These are phyloP conservation scores for Monosporascus sp. DNA, from an alignment of 2,329 filamentous ascomycete genomes.

Conservation along the genomic window DNA sequence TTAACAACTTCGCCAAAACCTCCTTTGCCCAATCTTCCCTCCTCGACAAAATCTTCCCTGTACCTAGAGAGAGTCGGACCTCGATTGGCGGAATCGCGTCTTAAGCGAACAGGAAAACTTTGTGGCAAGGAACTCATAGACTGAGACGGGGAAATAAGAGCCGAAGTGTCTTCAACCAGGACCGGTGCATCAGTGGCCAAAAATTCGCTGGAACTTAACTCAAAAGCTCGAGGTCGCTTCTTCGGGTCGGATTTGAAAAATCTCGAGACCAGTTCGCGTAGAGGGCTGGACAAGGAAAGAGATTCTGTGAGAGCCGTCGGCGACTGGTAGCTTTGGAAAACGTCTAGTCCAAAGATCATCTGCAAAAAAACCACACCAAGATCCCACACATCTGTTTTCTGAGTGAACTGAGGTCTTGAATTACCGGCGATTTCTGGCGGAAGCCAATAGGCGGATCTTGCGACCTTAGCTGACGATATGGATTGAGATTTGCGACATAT, in stretches of 20 bases:
- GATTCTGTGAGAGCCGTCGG: conserved; percentile 69
- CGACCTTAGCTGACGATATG: conserved; percentile 49
- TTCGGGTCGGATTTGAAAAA: conserved; percentile 83
- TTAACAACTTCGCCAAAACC: conserved; percentile 97
- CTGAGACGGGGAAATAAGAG: conserved; percentile 34
- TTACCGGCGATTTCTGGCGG: conserved; percentile 68
- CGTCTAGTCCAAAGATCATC: conserved; percentile 84
- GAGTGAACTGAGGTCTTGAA: conserved; percentile 57
- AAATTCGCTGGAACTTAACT: conserved; percentile 60
- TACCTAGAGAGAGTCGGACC: conserved; percentile 65
- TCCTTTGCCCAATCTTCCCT: conserved; percentile 82
- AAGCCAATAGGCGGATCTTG: conserved; percentile 76
- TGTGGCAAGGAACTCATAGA: conserved; percentile 38
- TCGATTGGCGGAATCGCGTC: conserved; percentile 56
- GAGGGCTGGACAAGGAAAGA: conserved; percentile 64
- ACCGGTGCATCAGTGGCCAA: conserved; percentile 60
- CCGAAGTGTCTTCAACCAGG: conserved; percentile 40
- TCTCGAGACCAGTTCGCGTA: conserved; percentile 75
- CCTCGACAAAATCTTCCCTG: conserved; percentile 82
- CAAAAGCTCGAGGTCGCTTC: conserved; percentile 79
- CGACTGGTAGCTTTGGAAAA: conserved; percentile 71
- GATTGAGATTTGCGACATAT: conserved; percentile 50
- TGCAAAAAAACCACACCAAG: conserved; percentile 87
- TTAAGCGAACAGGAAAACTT: conserved; percentile 41
- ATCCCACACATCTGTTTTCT: conserved; percentile 92